Conservation (phyloP, 2,329 filamentous ascomycete genomes). For the Coleophoma cylindrospora region DNA sequence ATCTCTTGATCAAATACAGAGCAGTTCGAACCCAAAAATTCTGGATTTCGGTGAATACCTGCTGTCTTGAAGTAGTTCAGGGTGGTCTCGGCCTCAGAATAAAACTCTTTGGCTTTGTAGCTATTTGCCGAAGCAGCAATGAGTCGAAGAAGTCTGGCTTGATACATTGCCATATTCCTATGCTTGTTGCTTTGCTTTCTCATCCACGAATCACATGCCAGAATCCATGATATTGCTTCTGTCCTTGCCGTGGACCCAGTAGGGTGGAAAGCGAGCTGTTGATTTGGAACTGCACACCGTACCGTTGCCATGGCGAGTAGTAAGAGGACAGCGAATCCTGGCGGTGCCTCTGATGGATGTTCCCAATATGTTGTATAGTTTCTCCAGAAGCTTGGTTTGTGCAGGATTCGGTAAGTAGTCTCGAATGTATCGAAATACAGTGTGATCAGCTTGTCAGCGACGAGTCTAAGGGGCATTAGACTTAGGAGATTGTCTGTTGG, state of each 20-base stretch:
- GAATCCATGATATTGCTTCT: neutral
- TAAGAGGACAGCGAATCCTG: constrained; percentile 13
- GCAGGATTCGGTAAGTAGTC: constrained; percentile 17
- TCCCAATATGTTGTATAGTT: constrained; percentile 16
- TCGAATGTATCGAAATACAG: constrained; percentile 13
- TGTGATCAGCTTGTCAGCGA: neutral
- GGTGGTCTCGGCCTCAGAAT: neutral
- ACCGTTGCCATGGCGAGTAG: constrained; percentile 12
- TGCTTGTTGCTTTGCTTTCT: constrained; percentile 1
- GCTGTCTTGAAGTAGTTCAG: neutral
- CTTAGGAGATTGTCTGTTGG: neutral
- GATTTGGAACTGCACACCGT: neutral
- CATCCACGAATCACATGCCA: neutral
- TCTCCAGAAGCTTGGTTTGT: constrained; percentile 16
- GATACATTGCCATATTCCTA: neutral
- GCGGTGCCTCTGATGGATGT: constrained; percentile 5
- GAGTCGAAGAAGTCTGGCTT: neutral
- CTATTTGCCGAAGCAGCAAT: neutral
- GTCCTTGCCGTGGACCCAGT: neutral
- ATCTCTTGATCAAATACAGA: constrained; percentile 2
- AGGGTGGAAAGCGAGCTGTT: neutral
- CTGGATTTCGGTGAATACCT: constrained; percentile 1
- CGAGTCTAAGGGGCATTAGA: neutral
- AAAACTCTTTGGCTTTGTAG: neutral
- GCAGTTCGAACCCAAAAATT: neutral